phyloP scores from a whole-genome alignment of 1,284 basidiomycete species.

The Ustilago esculenta region DNA sequence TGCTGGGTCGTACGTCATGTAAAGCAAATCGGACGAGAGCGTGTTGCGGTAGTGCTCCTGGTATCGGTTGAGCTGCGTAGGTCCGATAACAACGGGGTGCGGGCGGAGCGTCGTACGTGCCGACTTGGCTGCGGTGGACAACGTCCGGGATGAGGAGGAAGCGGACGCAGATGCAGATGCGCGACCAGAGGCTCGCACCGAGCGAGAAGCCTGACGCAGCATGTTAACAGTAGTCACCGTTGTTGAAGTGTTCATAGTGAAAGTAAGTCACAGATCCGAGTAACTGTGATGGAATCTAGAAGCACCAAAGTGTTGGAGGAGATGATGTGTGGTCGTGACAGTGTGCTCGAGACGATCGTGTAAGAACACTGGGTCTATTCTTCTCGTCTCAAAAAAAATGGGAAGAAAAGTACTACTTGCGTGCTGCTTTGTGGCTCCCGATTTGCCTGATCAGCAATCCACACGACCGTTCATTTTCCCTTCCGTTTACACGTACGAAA shows the following conservation, averaged over 20 bases:
- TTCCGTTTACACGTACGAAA: slow-evolving; percentile 12
- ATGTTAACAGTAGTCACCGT: slow-evolving; percentile 35
- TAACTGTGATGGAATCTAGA: too few relatives aligned
- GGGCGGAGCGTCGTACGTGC: slow-evolving; percentile 50
- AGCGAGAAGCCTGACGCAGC: slow-evolving; percentile 22
- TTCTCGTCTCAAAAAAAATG: neutral
- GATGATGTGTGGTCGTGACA: neutral
- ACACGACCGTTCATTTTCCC: neutral
- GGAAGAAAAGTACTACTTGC: too few relatives aligned
- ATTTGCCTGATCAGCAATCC: neutral
- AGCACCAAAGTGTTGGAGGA: too few relatives aligned
- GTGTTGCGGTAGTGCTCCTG: slow-evolving; percentile 85
- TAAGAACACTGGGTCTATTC: neutral
- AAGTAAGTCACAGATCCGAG: too few relatives aligned
- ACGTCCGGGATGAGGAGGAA: slow-evolving; percentile 11
- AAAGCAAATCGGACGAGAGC: slow-evolving; percentile 87
- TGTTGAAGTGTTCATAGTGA: slow-evolving; percentile 29
- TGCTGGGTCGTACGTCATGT: slow-evolving; percentile 82
- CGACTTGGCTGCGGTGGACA: slow-evolving; percentile 20
- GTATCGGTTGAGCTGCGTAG: slow-evolving; percentile 79
- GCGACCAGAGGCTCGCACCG: neutral
- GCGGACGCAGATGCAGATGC: slow-evolving; percentile 6
- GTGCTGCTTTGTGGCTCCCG: too few relatives aligned
- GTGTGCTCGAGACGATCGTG: too few relatives aligned
- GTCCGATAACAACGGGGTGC: slow-evolving; percentile 67